Evolutionary conservation across 2,329 filamentous ascomycete species (phyloP), one percentile per base, ranked within the genome.

Genomic region (Alternaria arborescens): DNA sequence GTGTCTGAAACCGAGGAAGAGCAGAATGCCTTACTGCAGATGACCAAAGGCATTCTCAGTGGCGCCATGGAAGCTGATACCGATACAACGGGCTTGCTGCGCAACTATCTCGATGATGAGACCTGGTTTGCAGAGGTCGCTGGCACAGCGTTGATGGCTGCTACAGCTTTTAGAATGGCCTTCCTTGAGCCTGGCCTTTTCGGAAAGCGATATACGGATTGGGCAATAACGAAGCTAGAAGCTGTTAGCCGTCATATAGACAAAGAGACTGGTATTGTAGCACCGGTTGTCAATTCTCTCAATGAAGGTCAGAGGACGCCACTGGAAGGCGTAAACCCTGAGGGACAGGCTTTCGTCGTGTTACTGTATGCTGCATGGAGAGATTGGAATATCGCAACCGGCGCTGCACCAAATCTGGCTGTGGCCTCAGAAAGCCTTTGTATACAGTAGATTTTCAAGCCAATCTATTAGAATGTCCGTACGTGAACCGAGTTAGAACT

Each of bases 111-210:
- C 24, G 77, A 81, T 51, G 77, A 83, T 42, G 68, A 70, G 14
- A 71, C 56, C 8, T 83, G 81, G 79, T 83, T 80, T 67, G 81
- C 79, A 2, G 83, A 86, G 67, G 79, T 81, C 5, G 79, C 82
- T 11, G 83, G 83, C 12, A 86, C 82, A 5, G 75, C 81, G 4
- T 65, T 85, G 22, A 65, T 85, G 20, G 73, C 81, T 22, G 79
- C 82, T 18, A 78, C 79, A 1, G 77, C 75, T 12, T 84, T 84
- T 65, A 78, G 83, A 4, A 77, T 84, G 74, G 79, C 80, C n/a
- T 69, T 78, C 3, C 60, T 83, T 18, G 73, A 75, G n/a, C 78
- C 81, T 2, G 61, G 58, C 3, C 63, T 63, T 3, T 84, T 83
- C 61, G 73, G 70, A 1, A 16, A 56, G 0, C 55, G 50, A 26